Evolutionary conservation across 2,329 filamentous ascomycete species (phyloP).

Genomic region (Colletotrichum camelliae): DNA sequence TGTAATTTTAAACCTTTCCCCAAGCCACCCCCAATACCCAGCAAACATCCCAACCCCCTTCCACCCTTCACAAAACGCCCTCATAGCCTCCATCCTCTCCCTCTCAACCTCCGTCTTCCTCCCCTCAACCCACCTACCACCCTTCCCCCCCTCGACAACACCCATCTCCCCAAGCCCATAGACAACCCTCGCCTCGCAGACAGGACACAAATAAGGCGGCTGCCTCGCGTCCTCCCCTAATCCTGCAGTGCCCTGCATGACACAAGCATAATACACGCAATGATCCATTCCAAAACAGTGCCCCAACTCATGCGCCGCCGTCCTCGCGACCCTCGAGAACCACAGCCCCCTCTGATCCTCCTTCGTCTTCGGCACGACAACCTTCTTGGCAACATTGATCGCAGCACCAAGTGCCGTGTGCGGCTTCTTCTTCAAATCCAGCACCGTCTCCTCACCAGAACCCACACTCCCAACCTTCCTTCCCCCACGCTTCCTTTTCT

Average conservation of each 20-base stretch:
- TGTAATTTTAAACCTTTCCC: too few relatives aligned
- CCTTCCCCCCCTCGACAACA: conserved; percentile 23
- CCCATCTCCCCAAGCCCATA: conserved; percentile 32
- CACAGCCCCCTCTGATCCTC: conserved; percentile 50
- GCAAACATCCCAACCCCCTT: conserved; percentile 48
- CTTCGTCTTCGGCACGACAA: conserved; percentile 25
- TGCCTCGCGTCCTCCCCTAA: conserved; percentile 65
- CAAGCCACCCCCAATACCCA: conserved; percentile 50
- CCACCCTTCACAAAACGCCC: conserved; percentile 46
- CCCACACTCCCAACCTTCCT: too few relatives aligned
- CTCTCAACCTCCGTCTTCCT: neutral
- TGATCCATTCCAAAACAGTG: conserved; percentile 73
- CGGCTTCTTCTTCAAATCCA: neutral
- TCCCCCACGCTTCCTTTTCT: neutral
- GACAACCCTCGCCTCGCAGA: conserved; percentile 61
- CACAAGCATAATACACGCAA: conserved; percentile 69
- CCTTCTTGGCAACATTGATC: conserved; percentile 30
- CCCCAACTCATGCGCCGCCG: conserved; percentile 68
- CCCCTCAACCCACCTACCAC: conserved; percentile 23
- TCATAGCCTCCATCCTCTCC: conserved; percentile 31
- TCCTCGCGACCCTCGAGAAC: conserved; percentile 62
- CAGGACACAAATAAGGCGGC: conserved; percentile 66
- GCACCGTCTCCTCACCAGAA: neutral
- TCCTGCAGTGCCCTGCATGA: conserved; percentile 65
- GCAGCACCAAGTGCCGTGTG: conserved; percentile 40